Evolutionary conservation across 2,329 filamentous ascomycete genomes (phyloP).

Genomic region (Chaetomiaceae sp.): DNA sequence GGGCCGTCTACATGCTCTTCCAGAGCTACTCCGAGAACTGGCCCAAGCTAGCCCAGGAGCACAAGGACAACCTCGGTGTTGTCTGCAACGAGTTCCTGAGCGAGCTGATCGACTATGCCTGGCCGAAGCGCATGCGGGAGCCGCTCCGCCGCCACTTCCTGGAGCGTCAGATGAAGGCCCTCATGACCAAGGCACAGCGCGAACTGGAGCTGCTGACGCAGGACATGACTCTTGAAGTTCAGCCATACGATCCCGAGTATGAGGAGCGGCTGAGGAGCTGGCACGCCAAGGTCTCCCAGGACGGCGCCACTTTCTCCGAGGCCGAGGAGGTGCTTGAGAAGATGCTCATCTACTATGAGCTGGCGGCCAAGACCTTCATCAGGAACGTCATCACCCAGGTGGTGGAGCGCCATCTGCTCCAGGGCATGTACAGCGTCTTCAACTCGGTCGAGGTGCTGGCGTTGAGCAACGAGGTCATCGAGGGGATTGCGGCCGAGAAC

Average conservation of each 20-base stretch:
- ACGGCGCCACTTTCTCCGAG: slow-evolving; percentile 45
- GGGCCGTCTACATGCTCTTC: slow-evolving; percentile 51
- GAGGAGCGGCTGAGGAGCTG: slow-evolving; percentile 47
- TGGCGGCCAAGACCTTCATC: slow-evolving; percentile 49
- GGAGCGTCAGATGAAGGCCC: slow-evolving; percentile 44
- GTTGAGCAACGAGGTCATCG: slow-evolving; percentile 42
- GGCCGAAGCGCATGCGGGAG: slow-evolving; percentile 49
- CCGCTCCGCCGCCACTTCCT: slow-evolving; percentile 47
- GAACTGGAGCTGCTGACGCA: slow-evolving; percentile 45
- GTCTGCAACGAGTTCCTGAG: slow-evolving; percentile 52
- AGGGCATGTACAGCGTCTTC: slow-evolving; percentile 49
- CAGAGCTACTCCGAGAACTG: slow-evolving; percentile 51
- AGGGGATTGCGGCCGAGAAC: slow-evolving; percentile 50
- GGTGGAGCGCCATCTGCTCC: slow-evolving; percentile 46
- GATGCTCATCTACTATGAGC: slow-evolving; percentile 53
- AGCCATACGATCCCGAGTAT: slow-evolving; percentile 51
- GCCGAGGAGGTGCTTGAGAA: slow-evolving; percentile 52
- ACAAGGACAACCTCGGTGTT: slow-evolving; percentile 51
- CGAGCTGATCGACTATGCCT: slow-evolving; percentile 48
- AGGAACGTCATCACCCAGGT: slow-evolving; percentile 51
- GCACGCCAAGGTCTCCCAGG: slow-evolving; percentile 40
- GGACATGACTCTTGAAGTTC: slow-evolving; percentile 50
- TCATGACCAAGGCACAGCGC: slow-evolving; percentile 43
- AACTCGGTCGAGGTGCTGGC: slow-evolving; percentile 49
- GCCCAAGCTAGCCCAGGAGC: slow-evolving; percentile 48